These are phyloP conservation scores for Coffea eugenioides DNA, from an alignment of 257 asterid species.

Conservation along the genomic window DNA sequence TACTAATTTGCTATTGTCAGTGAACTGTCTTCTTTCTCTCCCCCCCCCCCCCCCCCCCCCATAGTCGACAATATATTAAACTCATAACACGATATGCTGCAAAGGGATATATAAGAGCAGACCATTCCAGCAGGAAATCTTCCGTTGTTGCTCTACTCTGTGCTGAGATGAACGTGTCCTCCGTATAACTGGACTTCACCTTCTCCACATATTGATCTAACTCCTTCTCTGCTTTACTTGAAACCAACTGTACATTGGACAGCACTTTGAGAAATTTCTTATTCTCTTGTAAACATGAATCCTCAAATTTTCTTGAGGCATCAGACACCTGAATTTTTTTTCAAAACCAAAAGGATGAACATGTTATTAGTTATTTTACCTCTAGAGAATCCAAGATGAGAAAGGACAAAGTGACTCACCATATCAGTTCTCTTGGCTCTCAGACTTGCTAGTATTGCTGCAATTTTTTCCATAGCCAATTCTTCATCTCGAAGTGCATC, in stretches of 20 bases:
- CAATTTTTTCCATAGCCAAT: slow-evolving; percentile 56
- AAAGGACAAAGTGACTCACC: slow-evolving; percentile 37
- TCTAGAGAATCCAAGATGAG: neutral
- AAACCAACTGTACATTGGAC: slow-evolving; percentile 51
- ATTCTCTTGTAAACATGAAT: slow-evolving; percentile 48
- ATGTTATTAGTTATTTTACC: neutral
- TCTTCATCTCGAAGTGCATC: slow-evolving; percentile 67
- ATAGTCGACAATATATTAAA: neutral
- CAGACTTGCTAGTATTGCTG: slow-evolving; percentile 56
- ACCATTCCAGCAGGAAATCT: slow-evolving; percentile 66
- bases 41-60: neutral
- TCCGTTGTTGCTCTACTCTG: slow-evolving; percentile 53
- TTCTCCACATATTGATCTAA: slow-evolving; percentile 50
- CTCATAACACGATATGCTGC: neutral
- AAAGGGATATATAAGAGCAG: slow-evolving; percentile 4
- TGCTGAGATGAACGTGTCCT: slow-evolving; percentile 48
- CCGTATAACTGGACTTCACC: slow-evolving; percentile 43
- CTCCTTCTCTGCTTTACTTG: slow-evolving; percentile 45
- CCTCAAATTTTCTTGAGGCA: slow-evolving; percentile 60
- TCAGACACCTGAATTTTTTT: slow-evolving; percentile 51
- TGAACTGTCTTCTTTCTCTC: neutral
- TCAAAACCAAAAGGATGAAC: neutral
- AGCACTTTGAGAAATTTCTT: slow-evolving; percentile 47
- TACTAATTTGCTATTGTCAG: neutral
- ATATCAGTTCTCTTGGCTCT: slow-evolving; percentile 51